Evolutionary conservation across 2,329 filamentous ascomycete genomes (phyloP).

Genomic region (Colletotrichum sp.): DNA sequence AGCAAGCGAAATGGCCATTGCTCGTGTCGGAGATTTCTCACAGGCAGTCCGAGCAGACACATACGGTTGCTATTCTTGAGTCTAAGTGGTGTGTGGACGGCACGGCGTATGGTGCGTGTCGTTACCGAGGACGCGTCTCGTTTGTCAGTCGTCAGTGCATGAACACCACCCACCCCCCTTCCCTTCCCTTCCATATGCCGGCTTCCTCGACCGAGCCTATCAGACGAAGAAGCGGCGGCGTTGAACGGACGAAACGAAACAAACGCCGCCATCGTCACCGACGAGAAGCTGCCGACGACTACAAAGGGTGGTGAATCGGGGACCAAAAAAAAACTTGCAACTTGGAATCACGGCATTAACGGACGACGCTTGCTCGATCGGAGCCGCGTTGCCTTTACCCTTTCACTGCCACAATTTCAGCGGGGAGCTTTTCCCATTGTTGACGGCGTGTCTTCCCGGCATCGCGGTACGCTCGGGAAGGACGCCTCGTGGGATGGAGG

Average conservation of each 20-base stretch:
- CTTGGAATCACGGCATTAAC: not conserved
- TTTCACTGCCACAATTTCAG: not conserved
- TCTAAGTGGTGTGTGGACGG: not conserved
- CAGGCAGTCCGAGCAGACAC: not conserved
- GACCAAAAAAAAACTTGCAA: not conserved
- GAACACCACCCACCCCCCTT: not conserved
- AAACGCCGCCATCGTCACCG: not conserved
- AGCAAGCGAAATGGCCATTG: not conserved
- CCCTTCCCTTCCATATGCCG: not conserved
- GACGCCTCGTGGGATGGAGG: not conserved
- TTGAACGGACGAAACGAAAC: conserved; percentile 9
- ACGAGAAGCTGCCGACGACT: not conserved
- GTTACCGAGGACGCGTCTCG: conserved; percentile 1
- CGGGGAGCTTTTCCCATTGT: not conserved
- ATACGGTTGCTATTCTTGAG: not conserved
- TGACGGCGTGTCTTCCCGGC: not conserved
- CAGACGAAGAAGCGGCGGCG: not conserved
- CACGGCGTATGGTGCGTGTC: not conserved
- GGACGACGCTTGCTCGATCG: not conserved
- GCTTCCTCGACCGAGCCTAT: not conserved
- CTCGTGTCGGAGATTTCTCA: conserved; percentile 4
- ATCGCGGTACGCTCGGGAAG: not conserved
- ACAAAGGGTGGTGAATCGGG: not conserved
- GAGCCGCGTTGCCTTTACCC: not conserved
- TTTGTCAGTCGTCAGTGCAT: not conserved